Evolutionary conservation across 2,329 filamentous ascomycete genomes (phyloP).

Genomic region (Leptographium radiaticola): DNA sequence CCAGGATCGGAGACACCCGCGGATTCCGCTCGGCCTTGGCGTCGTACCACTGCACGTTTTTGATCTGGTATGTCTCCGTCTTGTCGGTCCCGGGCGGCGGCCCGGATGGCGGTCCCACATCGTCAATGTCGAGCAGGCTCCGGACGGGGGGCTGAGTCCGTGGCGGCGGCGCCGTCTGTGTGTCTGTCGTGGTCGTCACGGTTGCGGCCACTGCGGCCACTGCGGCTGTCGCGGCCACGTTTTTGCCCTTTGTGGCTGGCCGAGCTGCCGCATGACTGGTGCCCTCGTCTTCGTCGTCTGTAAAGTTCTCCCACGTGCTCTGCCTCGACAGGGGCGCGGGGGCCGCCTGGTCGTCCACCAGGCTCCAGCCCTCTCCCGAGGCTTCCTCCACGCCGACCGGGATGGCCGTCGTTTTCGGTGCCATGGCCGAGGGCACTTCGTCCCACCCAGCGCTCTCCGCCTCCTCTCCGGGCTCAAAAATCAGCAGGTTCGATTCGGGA

Average conservation of each 20-base stretch:
- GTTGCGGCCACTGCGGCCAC: background rate
- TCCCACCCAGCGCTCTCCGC: constrained; percentile 28
- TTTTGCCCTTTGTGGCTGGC: background rate
- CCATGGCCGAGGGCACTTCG: constrained; percentile 19
- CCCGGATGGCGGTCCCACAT: constrained; percentile 5
- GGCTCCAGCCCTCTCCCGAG: constrained; percentile 34
- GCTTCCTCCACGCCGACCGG: constrained; percentile 6
- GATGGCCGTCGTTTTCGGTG: constrained; percentile 13
- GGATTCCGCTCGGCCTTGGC: constrained; percentile 43
- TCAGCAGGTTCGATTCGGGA: constrained; percentile 8
- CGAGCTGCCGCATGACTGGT: background rate
- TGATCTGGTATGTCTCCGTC: constrained; percentile 80
- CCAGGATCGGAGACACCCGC: constrained; percentile 70
- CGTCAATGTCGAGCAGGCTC: constrained; percentile 12
- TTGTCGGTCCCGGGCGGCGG: constrained; percentile 28
- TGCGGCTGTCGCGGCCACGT: background rate
- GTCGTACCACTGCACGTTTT: constrained; percentile 80
- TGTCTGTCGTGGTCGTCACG: background rate
- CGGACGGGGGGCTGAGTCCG: constrained; percentile 11
- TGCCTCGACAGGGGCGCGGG: constrained; percentile 21
- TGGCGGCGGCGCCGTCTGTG: background rate
- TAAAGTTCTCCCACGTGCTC: constrained; percentile 26
- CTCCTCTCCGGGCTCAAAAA: constrained; percentile 22
- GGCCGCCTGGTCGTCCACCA: constrained; percentile 29
- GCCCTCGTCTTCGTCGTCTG: constrained; percentile 13